Base-by-base conservation (phyloP, 306 rosid genomes). In the Boehmeria nivea region DNA sequence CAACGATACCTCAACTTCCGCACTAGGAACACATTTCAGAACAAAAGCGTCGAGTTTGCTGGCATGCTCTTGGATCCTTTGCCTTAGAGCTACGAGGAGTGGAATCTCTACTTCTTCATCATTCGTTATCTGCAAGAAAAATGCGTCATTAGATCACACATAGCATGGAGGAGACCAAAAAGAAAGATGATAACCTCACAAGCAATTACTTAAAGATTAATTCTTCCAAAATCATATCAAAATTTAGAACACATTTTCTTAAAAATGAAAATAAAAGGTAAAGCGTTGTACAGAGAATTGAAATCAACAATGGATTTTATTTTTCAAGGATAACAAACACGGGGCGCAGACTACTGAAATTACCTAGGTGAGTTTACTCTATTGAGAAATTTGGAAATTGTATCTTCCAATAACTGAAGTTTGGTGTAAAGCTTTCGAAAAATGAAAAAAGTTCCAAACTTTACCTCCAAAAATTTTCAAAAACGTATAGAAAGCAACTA, bases 1-100 rank as follows among this genome's bases (percentile, higher is more conserved):
- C 64, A 72, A 42, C 19, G 98, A 91, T 66, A 42, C 74, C 62
- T 78, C 87, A 61, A 90, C 81, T 72, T 87, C 83, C 48, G 60
- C 51, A 65, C 67, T 46, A 1, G 95, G 83, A 53, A 74, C 65
- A 72, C 77, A 77, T 49, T 82, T 84, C 58, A 90, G 69, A 59
- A 68, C 76, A 80, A 90, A 90, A 53, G 75, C 61, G 67, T 90
- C 88, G 51, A 86, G 74, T 27, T 77, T 84, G 67, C 69, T 24
- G 36, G 83, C 82, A 78, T 74, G 91, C 42, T 86, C 90, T 27
- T 76, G 74, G 69, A 86, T 81, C 85, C 95, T 84, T 73, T 86
- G 78, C 82, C 79, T 80, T 53, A 90, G 71, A 36, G 95, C 95
- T 20, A 60, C 61, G 40, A 80, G 62, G 47, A 90, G 86, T 1